Evolutionary conservation across 2,329 filamentous ascomycete species (phyloP).

Genomic region (Botrytis medusae): DNA sequence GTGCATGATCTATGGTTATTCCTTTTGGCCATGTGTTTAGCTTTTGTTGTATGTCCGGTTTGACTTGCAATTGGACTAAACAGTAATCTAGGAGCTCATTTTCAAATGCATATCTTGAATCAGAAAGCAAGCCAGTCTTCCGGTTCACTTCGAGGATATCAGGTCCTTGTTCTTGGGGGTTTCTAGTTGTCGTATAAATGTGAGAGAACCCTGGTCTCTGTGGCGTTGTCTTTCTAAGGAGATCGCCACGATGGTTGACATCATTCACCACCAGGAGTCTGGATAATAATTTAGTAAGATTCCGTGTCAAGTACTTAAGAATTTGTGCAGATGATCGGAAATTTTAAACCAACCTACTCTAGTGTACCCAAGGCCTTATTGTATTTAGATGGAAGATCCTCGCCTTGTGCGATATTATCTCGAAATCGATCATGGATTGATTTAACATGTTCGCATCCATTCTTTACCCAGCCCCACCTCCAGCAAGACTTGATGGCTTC

Average conservation of each 20-base stretch:
- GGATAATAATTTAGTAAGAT: not conserved
- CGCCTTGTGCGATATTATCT: not conserved
- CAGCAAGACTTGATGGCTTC: not conserved
- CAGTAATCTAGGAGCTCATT: not conserved
- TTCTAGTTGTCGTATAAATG: not conserved
- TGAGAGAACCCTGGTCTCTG: slow-evolving; percentile 6
- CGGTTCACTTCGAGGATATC: too few relatives aligned
- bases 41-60: not conserved
- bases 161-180: not conserved
- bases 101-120: not conserved
- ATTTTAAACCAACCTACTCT: not conserved
- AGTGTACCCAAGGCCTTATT: not conserved
- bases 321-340: not conserved
- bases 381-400: not conserved
- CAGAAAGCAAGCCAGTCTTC: not conserved
- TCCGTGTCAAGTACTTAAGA: not conserved
- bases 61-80: not conserved
- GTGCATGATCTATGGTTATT: slow-evolving; percentile 1
- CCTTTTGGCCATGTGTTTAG: not conserved
- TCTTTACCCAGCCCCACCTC: not conserved
- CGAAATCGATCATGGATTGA: not conserved
- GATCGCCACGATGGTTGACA: not conserved
- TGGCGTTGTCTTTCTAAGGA: not conserved
- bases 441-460: slow-evolving; percentile 2
- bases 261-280: not conserved